Base-by-base conservation (phyloP, 371 early-diverging fungal genomes). In the Actinomortierella ambigua region DNA sequence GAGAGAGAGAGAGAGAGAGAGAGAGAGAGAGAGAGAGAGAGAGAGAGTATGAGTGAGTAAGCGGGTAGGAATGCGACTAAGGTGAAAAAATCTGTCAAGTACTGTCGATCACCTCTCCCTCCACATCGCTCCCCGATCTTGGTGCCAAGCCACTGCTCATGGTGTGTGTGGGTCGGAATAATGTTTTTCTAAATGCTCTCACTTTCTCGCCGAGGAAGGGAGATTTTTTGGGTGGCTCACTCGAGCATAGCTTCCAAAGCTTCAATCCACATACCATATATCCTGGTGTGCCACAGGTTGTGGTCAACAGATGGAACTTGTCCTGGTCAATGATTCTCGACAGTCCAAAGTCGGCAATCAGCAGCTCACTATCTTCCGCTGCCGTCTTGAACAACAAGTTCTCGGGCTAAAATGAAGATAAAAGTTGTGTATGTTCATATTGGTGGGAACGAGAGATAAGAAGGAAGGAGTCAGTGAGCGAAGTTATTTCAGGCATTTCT, bases 301-400 rank as follows among this genome's bases (percentile, higher is more conserved):
- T 93, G 50, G 88, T 88, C 52, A 95, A 75, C 17, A 85, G 69
- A 50, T 90, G 89, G 62, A 88, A 88, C 64, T 89, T 89, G 27
- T 91, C 92, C 18, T 87, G 86, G 65, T 93, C 93, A 57, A 93
- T 83, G 53, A 93, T 90, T 59, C 88, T 86, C 9, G 92, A 89
- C 48, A 95, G 79, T n/a, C 95, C 95, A 78, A 95, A 95, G 78
- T 95, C 95, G 27, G 94, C 93, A 69, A 95, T 89, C 51, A 93
- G 75, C 46, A 95, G 76, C 59, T 90, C 88, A 42, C 86, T 77
- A 56, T 88, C 82, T 41, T 88, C 86, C 34, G 88, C 90, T 18
- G 81, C 80, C 13, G 88, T 86, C 59, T 87, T 83, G 83, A 94
- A 94, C 41, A 95, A 75, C 40, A 95, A 79, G 69, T 95, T 95